These are phyloP conservation scores for Houttuynia cordata DNA, from an alignment of 164 flowering plant species.

Conservation along the genomic window DNA sequence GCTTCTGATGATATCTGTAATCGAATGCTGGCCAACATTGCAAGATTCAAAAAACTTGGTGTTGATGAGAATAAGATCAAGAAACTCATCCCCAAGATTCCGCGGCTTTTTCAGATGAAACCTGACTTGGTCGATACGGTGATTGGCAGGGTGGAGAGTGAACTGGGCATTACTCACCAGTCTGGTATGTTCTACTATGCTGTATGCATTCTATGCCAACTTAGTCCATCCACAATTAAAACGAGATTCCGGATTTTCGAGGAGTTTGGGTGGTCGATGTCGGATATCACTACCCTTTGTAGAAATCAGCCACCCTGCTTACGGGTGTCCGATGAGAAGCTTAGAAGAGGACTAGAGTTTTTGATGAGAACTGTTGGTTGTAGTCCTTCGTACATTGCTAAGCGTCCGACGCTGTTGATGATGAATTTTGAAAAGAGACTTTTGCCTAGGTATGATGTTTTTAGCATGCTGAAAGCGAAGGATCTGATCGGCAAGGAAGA, in stretches of 20 bases:
- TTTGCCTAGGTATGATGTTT: slow-evolving; percentile 1
- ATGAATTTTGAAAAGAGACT: slow-evolving; percentile 16
- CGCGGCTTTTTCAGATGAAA: neutral
- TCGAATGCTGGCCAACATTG: slow-evolving; percentile 3
- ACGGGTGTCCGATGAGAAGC: slow-evolving; percentile 4
- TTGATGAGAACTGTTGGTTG: slow-evolving; percentile 10
- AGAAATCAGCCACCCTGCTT: neutral
- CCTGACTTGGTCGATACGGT: neutral
- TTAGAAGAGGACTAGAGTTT: slow-evolving; percentile 5
- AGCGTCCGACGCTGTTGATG: slow-evolving; percentile 5
- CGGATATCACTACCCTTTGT: slow-evolving; percentile 5
- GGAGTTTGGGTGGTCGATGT: slow-evolving; percentile 17
- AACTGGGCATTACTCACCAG: slow-evolving; percentile 9
- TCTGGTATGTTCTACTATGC: slow-evolving; percentile 9
- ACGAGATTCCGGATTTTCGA: slow-evolving; percentile 5
- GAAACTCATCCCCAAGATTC: neutral
- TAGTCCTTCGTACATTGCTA: slow-evolving; percentile 7
- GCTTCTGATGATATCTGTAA: neutral
- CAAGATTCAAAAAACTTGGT: slow-evolving; percentile 9
- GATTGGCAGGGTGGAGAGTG: slow-evolving; percentile 3
- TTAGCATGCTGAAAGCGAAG: slow-evolving; percentile 6
- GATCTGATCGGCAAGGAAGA: slow-evolving; percentile 2
- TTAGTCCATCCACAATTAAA: slow-evolving; percentile 1
- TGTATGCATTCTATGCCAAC: neutral
- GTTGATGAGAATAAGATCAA: slow-evolving; percentile 4